phyloP scores from a whole-genome alignment of 2,329 filamentous ascomycete genomes.

The Botryosphaeria dothidea region DNA sequence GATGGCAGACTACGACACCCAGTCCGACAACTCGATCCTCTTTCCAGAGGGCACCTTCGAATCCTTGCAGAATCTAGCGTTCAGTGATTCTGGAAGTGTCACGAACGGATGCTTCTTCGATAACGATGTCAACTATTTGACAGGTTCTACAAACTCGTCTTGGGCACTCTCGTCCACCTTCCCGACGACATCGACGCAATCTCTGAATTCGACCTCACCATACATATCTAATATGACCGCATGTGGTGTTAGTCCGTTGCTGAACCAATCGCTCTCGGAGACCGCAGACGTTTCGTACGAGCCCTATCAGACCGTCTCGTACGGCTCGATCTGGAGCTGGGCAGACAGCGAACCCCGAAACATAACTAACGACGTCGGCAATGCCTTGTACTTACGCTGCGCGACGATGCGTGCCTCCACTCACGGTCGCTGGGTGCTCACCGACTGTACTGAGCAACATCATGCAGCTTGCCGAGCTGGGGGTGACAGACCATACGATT shows the following conservation, averaged over 20 bases:
- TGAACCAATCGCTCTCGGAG: constrained; percentile 55
- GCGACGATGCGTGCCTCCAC: constrained; percentile 50
- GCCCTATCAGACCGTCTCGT: constrained; percentile 54
- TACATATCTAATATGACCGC: constrained; percentile 45
- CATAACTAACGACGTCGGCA: constrained; percentile 33
- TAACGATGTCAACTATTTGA: constrained; percentile 39
- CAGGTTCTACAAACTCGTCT: constrained; percentile 51
- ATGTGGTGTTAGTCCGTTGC: constrained; percentile 62
- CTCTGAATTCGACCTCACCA: constrained; percentile 29
- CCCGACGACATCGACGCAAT: constrained; percentile 23
- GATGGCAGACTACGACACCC: constrained; percentile 57
- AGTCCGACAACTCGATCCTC: constrained; percentile 51
- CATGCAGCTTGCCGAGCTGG: constrained; percentile 59
- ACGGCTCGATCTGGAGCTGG: constrained; percentile 62
- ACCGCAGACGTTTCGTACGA: constrained; percentile 51
- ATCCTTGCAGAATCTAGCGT: constrained; percentile 34
- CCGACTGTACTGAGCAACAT: constrained; percentile 55
- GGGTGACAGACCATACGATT: constrained; percentile 54
- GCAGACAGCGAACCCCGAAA: constrained; percentile 57
- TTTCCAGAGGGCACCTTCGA: constrained; percentile 53
- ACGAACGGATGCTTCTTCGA: constrained; percentile 57
- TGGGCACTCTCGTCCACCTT: constrained; percentile 32
- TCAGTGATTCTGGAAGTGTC: constrained; percentile 43
- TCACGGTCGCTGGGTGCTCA: constrained; percentile 59
- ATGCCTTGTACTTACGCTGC: constrained; percentile 50